Evolutionary conservation across 495 filamentous ascomycete genomes (phyloP), one percentile per base, ranked within the genome.

Genomic region (Diplogelasinospora grovesii): DNA sequence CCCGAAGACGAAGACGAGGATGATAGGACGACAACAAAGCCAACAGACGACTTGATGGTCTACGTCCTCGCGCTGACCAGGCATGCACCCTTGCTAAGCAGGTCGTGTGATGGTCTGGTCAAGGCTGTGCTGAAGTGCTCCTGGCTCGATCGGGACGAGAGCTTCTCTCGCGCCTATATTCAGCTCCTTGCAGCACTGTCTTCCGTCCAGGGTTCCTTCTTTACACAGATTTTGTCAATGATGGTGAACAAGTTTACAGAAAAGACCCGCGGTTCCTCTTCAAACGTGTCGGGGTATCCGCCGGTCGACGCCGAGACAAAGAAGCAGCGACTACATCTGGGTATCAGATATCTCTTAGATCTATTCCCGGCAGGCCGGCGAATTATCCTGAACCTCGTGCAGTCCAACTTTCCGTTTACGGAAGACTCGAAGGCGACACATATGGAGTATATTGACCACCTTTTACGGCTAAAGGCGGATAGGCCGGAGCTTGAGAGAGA

Each of bases 111-210:
- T 14, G 78, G 79, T 2, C 63, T 99, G 22, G 78, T 95, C 25
- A 68, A 77, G 46, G 79, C 79, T 16, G 68, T 94, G 8, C 63
- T 96, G 22, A 66, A 74, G 43, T 85, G 79, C 58, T 69, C 79
- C 25, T 99, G 92, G 92, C 73, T 95, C 28, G 86, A 84, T 8
- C 74, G 88, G 35, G 85, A 90, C 52, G 81, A 89, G 42, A 65
- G 72, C 3, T 96, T 93, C 61, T 73, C 89, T 26, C 78, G 78
- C 43, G 70, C 85, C 2, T 97, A 83, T 61, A 77, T 83, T 33
- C 75, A 85, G 36, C 85, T 97, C 36, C 58, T 97, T 20, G 85
- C 82, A 22, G 83, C 81, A 48, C 66, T 99, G 28, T 74, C 85
- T 10, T 89, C 85, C 26, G 81, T 86, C 1, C 86, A 95, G 52